Percentiles rank a stretch among this genome's conserved stretches.
Conservation (phyloP, 1,139 yeast species). For the Yamadazyma kanchanaburiensis region DNA sequence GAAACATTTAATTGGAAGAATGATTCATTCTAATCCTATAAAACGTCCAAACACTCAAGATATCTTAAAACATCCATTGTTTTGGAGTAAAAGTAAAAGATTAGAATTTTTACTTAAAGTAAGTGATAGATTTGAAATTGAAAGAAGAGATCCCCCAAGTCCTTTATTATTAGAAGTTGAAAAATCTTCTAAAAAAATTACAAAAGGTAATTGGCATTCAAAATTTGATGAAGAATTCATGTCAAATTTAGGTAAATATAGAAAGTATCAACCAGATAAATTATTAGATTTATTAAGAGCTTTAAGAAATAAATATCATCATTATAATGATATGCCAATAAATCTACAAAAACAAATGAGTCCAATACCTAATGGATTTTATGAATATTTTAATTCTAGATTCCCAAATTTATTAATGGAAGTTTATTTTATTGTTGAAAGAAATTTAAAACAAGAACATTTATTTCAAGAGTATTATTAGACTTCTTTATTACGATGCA, state of each 20-base stretch:
- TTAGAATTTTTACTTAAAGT: conserved; percentile 80
- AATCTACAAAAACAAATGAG: conserved; percentile 61
- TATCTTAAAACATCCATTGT: conserved; percentile 80
- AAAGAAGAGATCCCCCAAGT: conserved; percentile 84
- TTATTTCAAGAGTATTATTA: conserved; percentile 52
- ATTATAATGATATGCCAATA: conserved; percentile 82
- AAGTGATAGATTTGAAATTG: conserved; percentile 88
- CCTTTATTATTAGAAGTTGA: conserved; percentile 61
- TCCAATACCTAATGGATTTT: conserved; percentile 81
- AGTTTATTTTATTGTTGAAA: conserved; percentile 62
- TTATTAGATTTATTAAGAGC: conserved; percentile 87
- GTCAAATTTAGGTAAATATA: conserved; percentile 82
- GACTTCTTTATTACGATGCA: conserved; percentile 8
- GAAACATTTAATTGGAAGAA: conserved; percentile 61
- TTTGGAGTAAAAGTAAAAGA: conserved; percentile 77
- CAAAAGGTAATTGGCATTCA: conserved; percentile 73
- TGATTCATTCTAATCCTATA: conserved; percentile 69
- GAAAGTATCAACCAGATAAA: conserved; percentile 79
- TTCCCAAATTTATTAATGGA: conserved; percentile 82
- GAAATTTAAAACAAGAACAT: conserved; percentile 58
- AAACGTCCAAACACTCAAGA: conserved; percentile 68
- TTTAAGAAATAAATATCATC: conserved; percentile 87
- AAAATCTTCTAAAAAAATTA: conserved; percentile 46
- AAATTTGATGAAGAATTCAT: conserved; percentile 67
- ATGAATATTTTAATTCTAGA: conserved; percentile 64